A percentile compares a stretch with the other conserved stretches of the same genome.
These are phyloP conservation scores for Colletotrichum orchidophilum DNA, from an alignment of 2,329 filamentous ascomycete genomes.

Conservation along the genomic window DNA sequence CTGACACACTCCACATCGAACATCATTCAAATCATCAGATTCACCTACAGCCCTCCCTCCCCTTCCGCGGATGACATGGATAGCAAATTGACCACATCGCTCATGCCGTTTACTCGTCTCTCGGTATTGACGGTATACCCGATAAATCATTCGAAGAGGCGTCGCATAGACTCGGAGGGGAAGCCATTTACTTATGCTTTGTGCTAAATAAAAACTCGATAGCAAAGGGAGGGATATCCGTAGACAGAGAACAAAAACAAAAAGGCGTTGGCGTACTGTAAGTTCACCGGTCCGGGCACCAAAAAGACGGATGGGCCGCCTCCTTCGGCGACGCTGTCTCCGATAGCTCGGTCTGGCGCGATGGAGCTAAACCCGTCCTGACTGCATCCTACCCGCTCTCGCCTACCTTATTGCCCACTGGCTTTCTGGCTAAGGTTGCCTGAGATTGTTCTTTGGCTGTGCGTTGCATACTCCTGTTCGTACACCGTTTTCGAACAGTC, in stretches of 20 bases:
- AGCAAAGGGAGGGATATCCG: neutral
- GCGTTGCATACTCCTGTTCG: neutral
- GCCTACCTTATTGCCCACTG: neutral
- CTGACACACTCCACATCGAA: neutral
- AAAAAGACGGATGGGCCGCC: neutral
- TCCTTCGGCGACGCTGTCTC: slow-evolving; percentile 16
- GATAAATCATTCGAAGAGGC: neutral
- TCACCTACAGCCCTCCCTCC: neutral
- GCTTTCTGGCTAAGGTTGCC: neutral
- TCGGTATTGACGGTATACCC: neutral
- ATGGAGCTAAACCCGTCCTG: neutral
- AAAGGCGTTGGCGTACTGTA: neutral
- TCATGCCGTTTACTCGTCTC: too few species aligned
- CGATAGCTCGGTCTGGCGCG: neutral
- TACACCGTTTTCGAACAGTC: neutral
- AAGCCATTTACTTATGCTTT: neutral
- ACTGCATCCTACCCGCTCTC: neutral
- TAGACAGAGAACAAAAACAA: neutral
- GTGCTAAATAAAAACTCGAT: neutral
- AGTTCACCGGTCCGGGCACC: neutral
- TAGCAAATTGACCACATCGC: too few species aligned
- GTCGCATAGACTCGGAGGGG: neutral
- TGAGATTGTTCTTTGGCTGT: neutral
- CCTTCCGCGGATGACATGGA: too few species aligned
- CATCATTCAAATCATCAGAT: neutral